These are phyloP conservation scores for Yamadazyma mexicana DNA, from an alignment of 1,139 yeast species.

Conservation along the genomic window DNA sequence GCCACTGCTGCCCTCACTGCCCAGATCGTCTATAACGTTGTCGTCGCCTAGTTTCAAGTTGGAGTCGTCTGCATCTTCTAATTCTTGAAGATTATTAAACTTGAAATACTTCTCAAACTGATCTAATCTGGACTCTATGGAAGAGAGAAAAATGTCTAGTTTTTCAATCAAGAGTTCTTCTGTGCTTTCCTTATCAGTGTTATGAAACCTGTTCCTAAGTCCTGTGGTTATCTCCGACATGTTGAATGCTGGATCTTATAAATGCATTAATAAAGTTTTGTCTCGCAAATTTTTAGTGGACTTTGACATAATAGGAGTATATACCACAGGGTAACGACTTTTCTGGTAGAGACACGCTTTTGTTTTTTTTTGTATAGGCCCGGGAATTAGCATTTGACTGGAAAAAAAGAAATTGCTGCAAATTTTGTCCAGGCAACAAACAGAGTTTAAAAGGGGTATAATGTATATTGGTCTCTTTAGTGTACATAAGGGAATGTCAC, in stretches of 20 bases:
- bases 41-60: constrained; percentile 15
- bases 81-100: constrained; percentile 19
- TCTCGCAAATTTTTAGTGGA: no score
- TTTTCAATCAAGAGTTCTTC: constrained; percentile 53
- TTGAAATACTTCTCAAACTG: constrained; percentile 53
- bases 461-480: no score
- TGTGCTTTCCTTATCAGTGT: constrained; percentile 21
- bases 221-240: constrained; percentile 17
- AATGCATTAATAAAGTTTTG: not conserved
- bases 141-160: constrained; percentile 51
- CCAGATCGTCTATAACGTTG: constrained; percentile 8
- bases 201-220: constrained; percentile 16
- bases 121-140: constrained; percentile 55
- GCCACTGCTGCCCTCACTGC: not conserved
- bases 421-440: not conserved
- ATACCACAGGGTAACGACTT: no score
- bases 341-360: no score
- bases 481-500: no score
- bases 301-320: no score
- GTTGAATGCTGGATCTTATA: not conserved
- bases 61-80: constrained; percentile 14
- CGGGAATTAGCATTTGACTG: no score
- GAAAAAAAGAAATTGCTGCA: no score
- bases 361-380: no score
- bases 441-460: no score